phyloP scores from a whole-genome alignment of 305 asterid genomes.

The Fraxinus greggii region DNA sequence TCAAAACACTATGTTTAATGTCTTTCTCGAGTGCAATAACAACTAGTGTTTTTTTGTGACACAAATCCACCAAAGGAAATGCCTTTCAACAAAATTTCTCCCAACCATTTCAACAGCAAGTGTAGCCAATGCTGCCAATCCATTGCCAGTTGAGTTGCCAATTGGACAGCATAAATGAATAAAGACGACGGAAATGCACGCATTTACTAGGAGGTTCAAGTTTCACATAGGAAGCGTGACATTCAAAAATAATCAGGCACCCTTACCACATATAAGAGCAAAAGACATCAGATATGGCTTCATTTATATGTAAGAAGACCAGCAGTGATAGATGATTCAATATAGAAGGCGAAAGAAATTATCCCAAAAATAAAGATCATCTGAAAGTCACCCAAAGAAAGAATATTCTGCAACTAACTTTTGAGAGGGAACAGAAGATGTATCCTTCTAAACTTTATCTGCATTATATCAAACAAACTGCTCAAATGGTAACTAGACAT shows the following conservation, averaged over 20 bases:
- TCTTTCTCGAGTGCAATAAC: not conserved
- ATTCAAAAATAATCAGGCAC: not conserved
- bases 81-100: not conserved
- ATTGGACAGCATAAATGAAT: not conserved
- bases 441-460: not conserved
- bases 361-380: not conserved
- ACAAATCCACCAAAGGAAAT: not conserved
- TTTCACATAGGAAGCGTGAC: not conserved
- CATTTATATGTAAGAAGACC: not conserved
- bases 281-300: not conserved
- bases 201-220: not conserved
- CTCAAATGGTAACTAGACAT: constrained; percentile 21
- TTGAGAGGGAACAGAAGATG: not conserved
- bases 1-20: not conserved
- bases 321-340: not conserved
- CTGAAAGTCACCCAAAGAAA: not conserved
- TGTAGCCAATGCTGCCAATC: not conserved
- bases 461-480: not conserved
- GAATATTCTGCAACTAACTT: not conserved
- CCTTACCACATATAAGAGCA: not conserved
- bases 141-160: not conserved
- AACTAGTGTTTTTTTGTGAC: not conserved
- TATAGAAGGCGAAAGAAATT: not conserved
- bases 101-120: not conserved
- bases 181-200: not conserved